A percentile compares a stretch with the other conserved stretches of the same genome.
These are phyloP conservation scores for Tylopilus cervinicoccineus DNA, from an alignment of 768 basidiomycete species.

Conservation along the genomic window DNA sequence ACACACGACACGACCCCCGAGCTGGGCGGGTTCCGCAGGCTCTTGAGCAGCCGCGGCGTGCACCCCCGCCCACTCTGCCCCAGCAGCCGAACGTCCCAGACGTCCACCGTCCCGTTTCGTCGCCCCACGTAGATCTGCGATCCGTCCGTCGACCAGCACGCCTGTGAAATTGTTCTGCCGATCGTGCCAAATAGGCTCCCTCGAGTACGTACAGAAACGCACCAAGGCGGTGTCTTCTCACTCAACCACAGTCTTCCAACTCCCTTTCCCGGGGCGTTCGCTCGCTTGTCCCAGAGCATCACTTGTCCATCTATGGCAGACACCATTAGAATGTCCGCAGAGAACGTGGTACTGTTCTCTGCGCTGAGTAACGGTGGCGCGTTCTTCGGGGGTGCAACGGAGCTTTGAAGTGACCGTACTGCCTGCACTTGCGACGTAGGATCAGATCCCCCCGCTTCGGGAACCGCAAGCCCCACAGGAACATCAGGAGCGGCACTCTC, in stretches of 20 bases:
- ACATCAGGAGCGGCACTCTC: conserved; percentile 8
- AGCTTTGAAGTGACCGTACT: conserved; percentile 28
- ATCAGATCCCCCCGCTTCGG: conserved; percentile 25
- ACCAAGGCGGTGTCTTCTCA: conserved; percentile 94
- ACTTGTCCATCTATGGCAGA: conserved; percentile 91
- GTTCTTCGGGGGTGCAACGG: conserved; percentile 61
- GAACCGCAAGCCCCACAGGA: conserved; percentile 26
- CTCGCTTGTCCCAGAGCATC: conserved; percentile 85
- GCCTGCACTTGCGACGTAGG: conserved; percentile 17
- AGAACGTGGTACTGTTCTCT: conserved; percentile 57
- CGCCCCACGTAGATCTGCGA: conserved; percentile 87
- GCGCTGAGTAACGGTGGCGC: conserved; percentile 72
- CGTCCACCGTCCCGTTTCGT: conserved; percentile 84
- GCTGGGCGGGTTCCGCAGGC: conserved; percentile 78
- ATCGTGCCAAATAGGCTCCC: not conserved
- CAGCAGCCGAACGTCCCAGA: conserved; percentile 89
- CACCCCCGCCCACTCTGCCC: conserved; percentile 57
- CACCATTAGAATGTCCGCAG: conserved; percentile 82
- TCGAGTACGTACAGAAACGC: conserved; percentile 70
- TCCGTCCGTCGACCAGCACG: conserved; percentile 91
- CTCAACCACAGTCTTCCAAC: conserved; percentile 86
- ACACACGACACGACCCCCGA: conserved; percentile 93
- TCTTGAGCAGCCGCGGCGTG: conserved; percentile 78
- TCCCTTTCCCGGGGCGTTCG: conserved; percentile 57
- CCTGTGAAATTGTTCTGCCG: conserved; percentile 43